Conservation (phyloP, 139 green algal species). For the Coccomyxa sp. region DNA sequence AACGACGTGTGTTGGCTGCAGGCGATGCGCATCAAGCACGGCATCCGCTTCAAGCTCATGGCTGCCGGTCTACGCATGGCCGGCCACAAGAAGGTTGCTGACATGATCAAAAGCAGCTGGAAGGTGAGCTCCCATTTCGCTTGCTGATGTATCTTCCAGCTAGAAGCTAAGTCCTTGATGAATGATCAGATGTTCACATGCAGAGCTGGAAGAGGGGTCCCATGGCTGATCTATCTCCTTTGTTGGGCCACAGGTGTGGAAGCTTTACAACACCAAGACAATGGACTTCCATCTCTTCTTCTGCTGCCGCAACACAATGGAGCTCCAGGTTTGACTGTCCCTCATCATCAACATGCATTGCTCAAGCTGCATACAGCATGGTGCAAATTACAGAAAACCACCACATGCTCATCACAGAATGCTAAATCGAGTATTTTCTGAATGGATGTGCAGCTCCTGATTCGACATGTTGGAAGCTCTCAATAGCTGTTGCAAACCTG, state of each 20-base stretch:
- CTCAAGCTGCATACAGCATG: too few relatives aligned
- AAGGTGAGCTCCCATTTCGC: neutral
- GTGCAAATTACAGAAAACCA: too few relatives aligned
- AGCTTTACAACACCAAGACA: neutral
- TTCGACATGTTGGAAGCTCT: too few relatives aligned
- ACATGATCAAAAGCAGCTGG: neutral
- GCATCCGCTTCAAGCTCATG: neutral
- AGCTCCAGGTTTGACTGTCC: neutral
- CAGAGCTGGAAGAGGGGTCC: too few relatives aligned
- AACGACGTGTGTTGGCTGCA: neutral
- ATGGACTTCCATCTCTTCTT: neutral
- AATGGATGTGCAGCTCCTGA: too few relatives aligned
- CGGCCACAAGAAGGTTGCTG: neutral
- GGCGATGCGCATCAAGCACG: neutral
- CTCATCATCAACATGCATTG: too few relatives aligned
- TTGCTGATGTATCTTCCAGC: neutral
- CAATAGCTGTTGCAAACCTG: too few relatives aligned
- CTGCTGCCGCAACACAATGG: neutral
- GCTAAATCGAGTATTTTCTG: too few relatives aligned
- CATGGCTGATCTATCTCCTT: neutral
- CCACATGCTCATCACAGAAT: too few relatives aligned
- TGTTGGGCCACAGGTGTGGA: neutral
- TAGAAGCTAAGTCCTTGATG: neutral
- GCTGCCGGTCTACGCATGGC: neutral
- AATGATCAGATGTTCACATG: neutral